Percentiles rank a stretch among this genome's conserved stretches.
These are phyloP conservation scores for Colletotrichum chlorophyti DNA, from an alignment of 2,329 filamentous ascomycete genomes.

Conservation along the genomic window DNA sequence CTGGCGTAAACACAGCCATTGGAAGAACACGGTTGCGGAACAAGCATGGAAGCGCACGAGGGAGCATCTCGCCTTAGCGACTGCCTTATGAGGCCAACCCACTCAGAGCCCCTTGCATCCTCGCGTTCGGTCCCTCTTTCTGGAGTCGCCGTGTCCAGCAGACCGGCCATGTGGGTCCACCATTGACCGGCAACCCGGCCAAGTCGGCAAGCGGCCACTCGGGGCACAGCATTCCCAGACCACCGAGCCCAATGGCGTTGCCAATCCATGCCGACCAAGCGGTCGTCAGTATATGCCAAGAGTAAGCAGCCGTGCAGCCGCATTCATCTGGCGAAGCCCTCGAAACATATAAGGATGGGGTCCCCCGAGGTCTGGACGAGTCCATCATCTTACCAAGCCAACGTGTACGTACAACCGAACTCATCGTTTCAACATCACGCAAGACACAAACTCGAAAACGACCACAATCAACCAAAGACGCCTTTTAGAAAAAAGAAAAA, in stretches of 20 bases:
- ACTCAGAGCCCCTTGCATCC: conserved; percentile 7
- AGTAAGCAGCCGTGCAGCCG: conserved; percentile 17
- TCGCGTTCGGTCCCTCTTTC: conserved; percentile 3
- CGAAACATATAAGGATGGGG: conserved; percentile 22
- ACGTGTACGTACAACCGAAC: not conserved
- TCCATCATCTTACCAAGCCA: not conserved
- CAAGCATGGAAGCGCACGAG: not conserved
- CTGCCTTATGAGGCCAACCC: conserved; percentile 29
- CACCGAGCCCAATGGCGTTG: conserved; percentile 16
- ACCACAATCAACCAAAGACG: not conserved
- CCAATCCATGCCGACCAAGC: conserved; percentile 27
- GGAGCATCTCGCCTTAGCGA: conserved; percentile 2
- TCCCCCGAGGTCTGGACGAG: conserved; percentile 5
- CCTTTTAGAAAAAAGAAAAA: too few species aligned
- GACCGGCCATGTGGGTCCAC: conserved; percentile 21
- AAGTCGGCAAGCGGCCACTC: conserved; percentile 27
- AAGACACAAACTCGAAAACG: not conserved
- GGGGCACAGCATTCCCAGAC: conserved; percentile 26
- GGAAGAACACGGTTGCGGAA: conserved; percentile 5
- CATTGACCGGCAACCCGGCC: conserved; percentile 19
- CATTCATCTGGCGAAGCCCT: conserved; percentile 4
- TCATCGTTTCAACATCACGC: conserved; percentile 8
- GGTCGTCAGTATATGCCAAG: conserved; percentile 17
- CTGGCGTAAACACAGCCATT: conserved; percentile 16
- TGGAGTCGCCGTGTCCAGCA: conserved; percentile 12